Base-by-base conservation (phyloP, 2,329 filamentous ascomycete genomes). In the Botryotinia globosa region DNA sequence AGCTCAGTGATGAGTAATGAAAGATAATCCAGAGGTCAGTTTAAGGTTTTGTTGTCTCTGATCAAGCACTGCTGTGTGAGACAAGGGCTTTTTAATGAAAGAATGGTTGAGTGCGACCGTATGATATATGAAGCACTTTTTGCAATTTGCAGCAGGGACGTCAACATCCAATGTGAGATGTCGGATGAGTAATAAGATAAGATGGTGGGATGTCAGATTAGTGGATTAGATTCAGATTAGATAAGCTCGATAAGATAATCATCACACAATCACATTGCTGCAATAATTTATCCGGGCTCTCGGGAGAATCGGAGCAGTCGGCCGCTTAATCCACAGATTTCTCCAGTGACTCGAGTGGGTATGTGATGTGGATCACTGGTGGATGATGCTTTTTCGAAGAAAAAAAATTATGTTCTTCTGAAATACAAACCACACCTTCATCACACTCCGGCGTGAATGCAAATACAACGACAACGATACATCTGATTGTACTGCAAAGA, bases 11-110 rank as follows among this genome's bases (percentile, higher is more conserved):
- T 54, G 45, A 51, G 45, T 54, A 45, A 56, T 2, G 34, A 67
- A 42, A 56, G 20, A 54, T 25, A 56, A 39, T 18, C 39, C n/a
- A 25, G 64, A 67, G 45, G 45, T 56, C 51, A 56, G 12, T 54
- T 67, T 67, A 67, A 67, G 64, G 64, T 66, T 66, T 66, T 39
- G 4, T 29, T 54, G 64, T n/a, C 25, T 66, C 45, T 54, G 14
- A 16, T 39, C 64, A 66, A 66, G 64, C 45, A 32, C 32, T 66
- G 64, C 45, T 54, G 3, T 66, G 16, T n/a, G 20, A 66, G 8
- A 66, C 63, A 66, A 66, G 61, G 61, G 37, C 59, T 63, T 29
- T 9, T 44, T 9, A 22, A 63, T 29, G 59, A 16, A 56, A 29
- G 8, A 56, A 56, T 29, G 14, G 51, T 29, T 44, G 59, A 63